phyloP scores from a whole-genome alignment of 441 rosid species.

The Gossypium aridum region DNA sequence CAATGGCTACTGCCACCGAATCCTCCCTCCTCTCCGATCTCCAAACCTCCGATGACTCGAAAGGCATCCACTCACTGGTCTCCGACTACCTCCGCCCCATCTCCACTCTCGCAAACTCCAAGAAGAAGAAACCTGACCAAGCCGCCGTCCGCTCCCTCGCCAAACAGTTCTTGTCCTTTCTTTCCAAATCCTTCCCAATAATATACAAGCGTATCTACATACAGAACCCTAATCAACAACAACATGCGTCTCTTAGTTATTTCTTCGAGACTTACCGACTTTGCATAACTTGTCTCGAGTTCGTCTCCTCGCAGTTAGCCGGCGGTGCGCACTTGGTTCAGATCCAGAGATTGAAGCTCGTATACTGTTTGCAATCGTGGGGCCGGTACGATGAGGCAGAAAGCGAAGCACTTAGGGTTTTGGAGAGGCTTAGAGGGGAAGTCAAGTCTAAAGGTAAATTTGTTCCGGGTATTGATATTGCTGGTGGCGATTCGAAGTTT shows the following conservation, averaged over 20 bases:
- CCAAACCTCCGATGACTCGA: conserved; percentile 25
- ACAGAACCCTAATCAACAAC: conserved; percentile 15
- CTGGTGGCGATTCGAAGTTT: conserved; percentile 38
- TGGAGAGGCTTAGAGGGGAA: conserved; percentile 40
- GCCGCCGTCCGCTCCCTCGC: conserved; percentile 32
- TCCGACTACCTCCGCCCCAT: conserved; percentile 39
- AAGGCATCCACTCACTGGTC: conserved; percentile 28
- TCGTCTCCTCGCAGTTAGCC: conserved; percentile 59
- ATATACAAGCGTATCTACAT: conserved; percentile 38
- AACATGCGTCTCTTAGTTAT: conserved; percentile 12
- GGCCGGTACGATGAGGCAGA: conserved; percentile 40
- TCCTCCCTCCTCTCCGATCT: conserved; percentile 34
- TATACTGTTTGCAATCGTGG: conserved; percentile 49
- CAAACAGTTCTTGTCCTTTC: conserved; percentile 36
- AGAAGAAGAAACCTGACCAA: conserved; percentile 18
- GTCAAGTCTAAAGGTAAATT: conserved; percentile 7
- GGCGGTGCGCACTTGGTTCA: conserved; percentile 54
- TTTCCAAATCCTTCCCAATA: conserved; percentile 29
- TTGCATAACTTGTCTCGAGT: conserved; percentile 65
- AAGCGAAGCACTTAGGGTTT: conserved; percentile 41
- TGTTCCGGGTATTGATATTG: conserved; percentile 33
- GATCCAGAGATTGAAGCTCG: conserved; percentile 45
- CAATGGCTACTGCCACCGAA: conserved; percentile 33
- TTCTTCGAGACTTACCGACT: conserved; percentile 43
- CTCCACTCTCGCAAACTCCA: conserved; percentile 10